These are phyloP conservation scores for Sclerotinia minor DNA, from an alignment of 2,329 filamentous ascomycete species.

Conservation along the genomic window DNA sequence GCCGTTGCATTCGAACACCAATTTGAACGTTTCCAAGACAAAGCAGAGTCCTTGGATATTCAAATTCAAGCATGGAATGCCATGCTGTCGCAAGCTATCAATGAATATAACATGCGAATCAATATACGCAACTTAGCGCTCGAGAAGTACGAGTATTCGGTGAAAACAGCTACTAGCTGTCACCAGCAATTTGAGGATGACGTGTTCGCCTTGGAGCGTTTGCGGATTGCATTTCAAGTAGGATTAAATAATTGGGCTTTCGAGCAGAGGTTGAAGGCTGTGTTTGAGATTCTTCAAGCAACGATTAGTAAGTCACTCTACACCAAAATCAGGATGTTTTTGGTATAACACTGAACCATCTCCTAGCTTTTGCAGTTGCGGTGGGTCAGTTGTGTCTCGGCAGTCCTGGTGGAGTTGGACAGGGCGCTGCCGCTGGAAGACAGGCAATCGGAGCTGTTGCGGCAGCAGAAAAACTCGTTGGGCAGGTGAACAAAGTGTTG, in stretches of 20 bases:
- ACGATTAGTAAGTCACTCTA: neutral
- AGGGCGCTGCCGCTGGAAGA: constrained; percentile 7
- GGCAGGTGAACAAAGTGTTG: constrained; percentile 5
- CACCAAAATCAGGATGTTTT: neutral
- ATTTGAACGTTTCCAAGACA: constrained; percentile 16
- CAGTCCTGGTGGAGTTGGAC: constrained; percentile 5
- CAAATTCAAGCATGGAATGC: constrained; percentile 16
- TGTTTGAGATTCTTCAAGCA: constrained; percentile 6
- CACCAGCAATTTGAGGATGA: constrained; percentile 13
- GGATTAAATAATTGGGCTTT: neutral
- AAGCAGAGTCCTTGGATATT: constrained; percentile 3
- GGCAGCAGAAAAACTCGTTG: neutral
- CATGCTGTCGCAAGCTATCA: constrained; percentile 15
- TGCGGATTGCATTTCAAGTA: neutral
- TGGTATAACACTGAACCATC: neutral
- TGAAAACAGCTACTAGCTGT: constrained; percentile 12
- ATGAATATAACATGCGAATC: constrained; percentile 13
- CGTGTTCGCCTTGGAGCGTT: neutral
- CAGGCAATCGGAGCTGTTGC: constrained; percentile 12
- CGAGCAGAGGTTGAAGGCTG: constrained; percentile 10
- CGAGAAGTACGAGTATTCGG: constrained; percentile 8
- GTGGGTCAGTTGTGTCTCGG: constrained; percentile 16
- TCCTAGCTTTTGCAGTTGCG: constrained; percentile 11
- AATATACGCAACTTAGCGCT: constrained; percentile 5
- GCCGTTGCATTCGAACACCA: constrained; percentile 3